Conservation (phyloP, 2,329 filamentous ascomycete species). For the Neofusicoccum ribis region DNA sequence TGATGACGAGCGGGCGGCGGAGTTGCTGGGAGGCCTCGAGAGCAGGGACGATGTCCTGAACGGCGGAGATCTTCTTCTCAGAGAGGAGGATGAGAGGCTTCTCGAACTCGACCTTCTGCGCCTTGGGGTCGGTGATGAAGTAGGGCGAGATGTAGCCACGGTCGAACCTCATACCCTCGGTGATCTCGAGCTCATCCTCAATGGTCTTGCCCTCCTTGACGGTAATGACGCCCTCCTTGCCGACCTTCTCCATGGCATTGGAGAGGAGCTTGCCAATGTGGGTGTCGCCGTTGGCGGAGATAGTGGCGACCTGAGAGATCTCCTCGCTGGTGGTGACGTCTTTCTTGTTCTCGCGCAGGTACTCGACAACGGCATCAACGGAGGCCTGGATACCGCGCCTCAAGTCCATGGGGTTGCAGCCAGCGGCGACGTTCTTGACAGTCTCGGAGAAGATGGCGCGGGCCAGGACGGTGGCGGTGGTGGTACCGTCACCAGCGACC, state of each 20-base stretch:
- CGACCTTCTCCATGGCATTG: constrained; percentile 99
- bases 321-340: constrained; percentile 97
- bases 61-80: constrained; percentile 99
- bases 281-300: constrained; percentile 93
- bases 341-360: constrained; percentile 91
- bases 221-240: constrained; percentile 99
- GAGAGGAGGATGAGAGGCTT: constrained; percentile 98
- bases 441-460: constrained; percentile 99
- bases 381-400: constrained; percentile 95
- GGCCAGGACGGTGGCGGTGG: constrained; percentile 93
- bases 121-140: constrained; percentile 99
- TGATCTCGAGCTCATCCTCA: constrained; percentile 95
- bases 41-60: constrained; percentile 97
- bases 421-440: constrained; percentile 98
- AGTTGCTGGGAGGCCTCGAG: constrained; percentile 95
- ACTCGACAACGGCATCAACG: constrained; percentile 92
- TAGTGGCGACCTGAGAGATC: constrained; percentile 97
- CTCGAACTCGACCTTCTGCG: constrained; percentile 99
- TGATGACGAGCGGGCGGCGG: constrained; percentile 94
- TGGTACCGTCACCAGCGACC: constrained; percentile 96
- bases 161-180: constrained; percentile 99
- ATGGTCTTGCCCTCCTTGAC: constrained; percentile 99
- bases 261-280: constrained; percentile 96
- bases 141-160: constrained; percentile 97
- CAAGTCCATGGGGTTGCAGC: constrained; percentile 99